Base-by-base conservation (phyloP, 2,329 filamentous ascomycete genomes). In the Monilinia vaccinii-corymbosi region DNA sequence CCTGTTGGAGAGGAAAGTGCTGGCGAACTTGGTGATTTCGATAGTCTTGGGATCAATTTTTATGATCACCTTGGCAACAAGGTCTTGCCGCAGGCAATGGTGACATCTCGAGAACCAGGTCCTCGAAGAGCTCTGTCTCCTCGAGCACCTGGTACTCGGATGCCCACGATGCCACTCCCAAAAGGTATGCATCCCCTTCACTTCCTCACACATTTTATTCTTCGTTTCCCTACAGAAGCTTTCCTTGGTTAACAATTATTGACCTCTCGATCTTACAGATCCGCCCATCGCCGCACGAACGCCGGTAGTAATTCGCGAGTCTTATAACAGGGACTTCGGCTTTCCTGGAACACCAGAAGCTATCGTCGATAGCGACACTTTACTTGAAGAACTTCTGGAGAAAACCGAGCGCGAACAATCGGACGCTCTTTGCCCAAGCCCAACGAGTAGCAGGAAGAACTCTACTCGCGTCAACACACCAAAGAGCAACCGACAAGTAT, bases 311-410 rank as follows among this genome's bases (percentile, higher is more conserved):
- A 55, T 55, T 32, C 51, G 51, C 4, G 53, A 56, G 32, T 48
- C 53, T 11, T 47, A 36, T 40, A 51, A 46, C 21, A 34, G 38
- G 16, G 44, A 58, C n/a, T 51, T 34, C 8, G 34, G 23, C 46
- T 50, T 42, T 25, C 46, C 56, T 44, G 46, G 36, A 42, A 52
- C 38, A 34, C 36, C 46, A 32, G 46, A 51, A 34, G 38, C 18
- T 11, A 16, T 55, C 28, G 31, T 38, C 49, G 28, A 55, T 21
- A 32, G 25, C 38, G 51, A 55, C 31, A 21, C 61, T 16, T 51
- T 69, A 23, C 67, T 68, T n/a, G 62, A 67, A 14, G 28, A 62
- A n/a, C 49, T 67, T n/a, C 60, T 69, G 0, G 65, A 68, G 38
- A 60, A 67, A 31, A 65, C 65, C 18, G 67, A 66, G 42, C 63